A percentile compares a stretch with the other conserved stretches of the same genome.
phyloP scores from a whole-genome alignment of 768 basidiomycete species.

The Lactarius hatsudake region DNA sequence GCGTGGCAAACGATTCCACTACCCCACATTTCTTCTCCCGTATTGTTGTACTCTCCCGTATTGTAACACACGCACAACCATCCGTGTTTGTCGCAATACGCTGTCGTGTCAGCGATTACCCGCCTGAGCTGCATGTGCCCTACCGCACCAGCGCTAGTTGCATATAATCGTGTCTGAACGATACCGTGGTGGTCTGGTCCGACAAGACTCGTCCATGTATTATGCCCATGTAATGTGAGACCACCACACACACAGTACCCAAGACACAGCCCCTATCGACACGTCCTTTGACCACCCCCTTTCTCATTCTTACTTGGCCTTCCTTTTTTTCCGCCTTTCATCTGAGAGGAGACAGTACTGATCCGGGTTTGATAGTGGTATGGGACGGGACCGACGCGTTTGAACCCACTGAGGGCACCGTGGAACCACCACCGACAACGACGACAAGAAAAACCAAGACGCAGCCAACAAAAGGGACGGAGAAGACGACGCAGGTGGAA shows the following conservation, averaged over 20 bases:
- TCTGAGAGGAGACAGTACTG: conserved; percentile 13
- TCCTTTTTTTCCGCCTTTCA: not conserved
- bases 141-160: conserved; percentile 13
- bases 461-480: conserved; percentile 25
- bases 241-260: conserved; percentile 4
- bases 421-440: conserved; percentile 32
- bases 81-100: conserved; percentile 24
- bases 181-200: conserved; percentile 22
- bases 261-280: not conserved
- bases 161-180: conserved; percentile 21
- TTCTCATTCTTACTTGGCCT: not conserved
- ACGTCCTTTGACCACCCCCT: not conserved
- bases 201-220: conserved; percentile 8
- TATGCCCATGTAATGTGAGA: conserved; percentile 25
- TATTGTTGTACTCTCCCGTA: conserved; percentile 27
- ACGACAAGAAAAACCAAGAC: conserved; percentile 22
- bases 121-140: conserved; percentile 24
- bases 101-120: conserved; percentile 13
- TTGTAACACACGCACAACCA: conserved; percentile 26
- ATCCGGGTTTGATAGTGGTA: conserved; percentile 46
- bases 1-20: conserved; percentile 2
- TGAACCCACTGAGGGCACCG: conserved; percentile 33
- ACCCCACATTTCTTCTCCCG: conserved; percentile 9
- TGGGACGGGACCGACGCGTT: conserved; percentile 69
- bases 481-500: conserved; percentile 37